These are phyloP conservation scores for Epichloe scottii DNA, from an alignment of 2,329 filamentous ascomycete species.

Conservation along the genomic window DNA sequence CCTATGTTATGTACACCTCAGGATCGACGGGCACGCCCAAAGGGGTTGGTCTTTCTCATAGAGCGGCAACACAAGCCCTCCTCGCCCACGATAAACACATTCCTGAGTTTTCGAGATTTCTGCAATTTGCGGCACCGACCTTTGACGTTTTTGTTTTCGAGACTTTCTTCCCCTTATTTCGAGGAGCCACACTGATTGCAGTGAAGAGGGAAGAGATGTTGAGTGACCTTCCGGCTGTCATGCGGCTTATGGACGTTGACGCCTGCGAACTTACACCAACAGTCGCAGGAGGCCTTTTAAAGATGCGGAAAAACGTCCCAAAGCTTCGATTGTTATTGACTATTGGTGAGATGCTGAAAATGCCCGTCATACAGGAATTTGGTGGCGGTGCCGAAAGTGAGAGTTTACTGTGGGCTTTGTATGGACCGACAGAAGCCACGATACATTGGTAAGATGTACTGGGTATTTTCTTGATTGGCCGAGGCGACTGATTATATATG, in stretches of 20 bases:
- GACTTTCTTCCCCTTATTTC: conserved; percentile 75
- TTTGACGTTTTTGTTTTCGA: conserved; percentile 95
- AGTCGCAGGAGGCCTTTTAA: conserved; percentile 66
- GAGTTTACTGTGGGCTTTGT: conserved; percentile 82
- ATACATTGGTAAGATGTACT: conserved; percentile 57
- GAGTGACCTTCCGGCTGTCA: conserved; percentile 56
- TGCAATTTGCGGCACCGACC: conserved; percentile 85
- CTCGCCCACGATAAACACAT: conserved; percentile 71
- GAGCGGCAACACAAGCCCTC: conserved; percentile 67
- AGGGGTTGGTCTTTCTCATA: conserved; percentile 72
- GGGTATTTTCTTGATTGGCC: neutral
- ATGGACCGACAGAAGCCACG: conserved; percentile 82
- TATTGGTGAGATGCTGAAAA: conserved; percentile 86
- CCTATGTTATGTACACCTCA: conserved; percentile 91
- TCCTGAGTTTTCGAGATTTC: conserved; percentile 63
- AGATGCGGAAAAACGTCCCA: conserved; percentile 54
- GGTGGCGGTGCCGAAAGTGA: conserved; percentile 39
- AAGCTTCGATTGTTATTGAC: conserved; percentile 61
- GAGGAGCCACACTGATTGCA: conserved; percentile 60
- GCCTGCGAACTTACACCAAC: conserved; percentile 84
- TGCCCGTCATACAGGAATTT: conserved; percentile 66
- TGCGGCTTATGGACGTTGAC: conserved; percentile 57
- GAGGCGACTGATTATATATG: neutral
- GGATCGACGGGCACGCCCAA: conserved; percentile 84
- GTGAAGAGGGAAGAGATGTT: conserved; percentile 60